A percentile compares a stretch with the other conserved stretches of the same genome.
These are phyloP conservation scores for Neurospora sp. DNA, from an alignment of 495 filamentous ascomycete genomes.

Conservation along the genomic window DNA sequence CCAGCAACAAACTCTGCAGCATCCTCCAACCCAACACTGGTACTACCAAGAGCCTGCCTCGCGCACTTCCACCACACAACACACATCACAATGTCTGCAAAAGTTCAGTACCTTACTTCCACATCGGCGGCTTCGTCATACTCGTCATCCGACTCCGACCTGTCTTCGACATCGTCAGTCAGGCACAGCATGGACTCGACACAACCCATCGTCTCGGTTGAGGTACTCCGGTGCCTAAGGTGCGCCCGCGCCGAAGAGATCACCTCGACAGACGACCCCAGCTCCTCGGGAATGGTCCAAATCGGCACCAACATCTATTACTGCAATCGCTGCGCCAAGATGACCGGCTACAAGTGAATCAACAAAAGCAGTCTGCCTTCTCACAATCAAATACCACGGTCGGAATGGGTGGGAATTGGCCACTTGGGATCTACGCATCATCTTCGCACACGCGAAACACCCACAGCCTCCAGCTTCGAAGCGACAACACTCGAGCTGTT, in stretches of 20 bases:
- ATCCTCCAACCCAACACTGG: background rate
- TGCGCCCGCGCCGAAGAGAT: conserved; percentile 46
- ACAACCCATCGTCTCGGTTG: conserved; percentile 36
- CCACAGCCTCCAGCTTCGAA: background rate
- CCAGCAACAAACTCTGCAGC: background rate
- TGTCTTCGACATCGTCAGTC: conserved; percentile 19
- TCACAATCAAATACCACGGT: background rate
- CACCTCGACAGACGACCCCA: conserved; percentile 44
- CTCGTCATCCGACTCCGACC: conserved; percentile 34
- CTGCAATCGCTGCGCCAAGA: conserved; percentile 61
- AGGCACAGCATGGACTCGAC: conserved; percentile 33
- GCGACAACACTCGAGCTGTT: background rate
- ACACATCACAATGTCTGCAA: conserved; percentile 27
- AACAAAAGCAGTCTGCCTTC: background rate
- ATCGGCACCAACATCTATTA: conserved; percentile 75
- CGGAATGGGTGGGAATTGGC: background rate
- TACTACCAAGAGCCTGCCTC: background rate
- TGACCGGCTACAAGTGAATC: conserved; percentile 60
- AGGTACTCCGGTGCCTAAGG: conserved; percentile 44
- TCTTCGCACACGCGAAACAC: background rate
- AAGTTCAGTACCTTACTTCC: conserved; percentile 29
- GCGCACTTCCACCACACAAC: background rate
- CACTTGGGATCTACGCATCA: background rate
- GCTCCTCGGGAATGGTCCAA: conserved; percentile 48
- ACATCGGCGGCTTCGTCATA: conserved; percentile 27